These are phyloP conservation scores for Hyaloperonospora arabidopsidis DNA, from an alignment of 352 stramenopile species.

Conservation along the genomic window DNA sequence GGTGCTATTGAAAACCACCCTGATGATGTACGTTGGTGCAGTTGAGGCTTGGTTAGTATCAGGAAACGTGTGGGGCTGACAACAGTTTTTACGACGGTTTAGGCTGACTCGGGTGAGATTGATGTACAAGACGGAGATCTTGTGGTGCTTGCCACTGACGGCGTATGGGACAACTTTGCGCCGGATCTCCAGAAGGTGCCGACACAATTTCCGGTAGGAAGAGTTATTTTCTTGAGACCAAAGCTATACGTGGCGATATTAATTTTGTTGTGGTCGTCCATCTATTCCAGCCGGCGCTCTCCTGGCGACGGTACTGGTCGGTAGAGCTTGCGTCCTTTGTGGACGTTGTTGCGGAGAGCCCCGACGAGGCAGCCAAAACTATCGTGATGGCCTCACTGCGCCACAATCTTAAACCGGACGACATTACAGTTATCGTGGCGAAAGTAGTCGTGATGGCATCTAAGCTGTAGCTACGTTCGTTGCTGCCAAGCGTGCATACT, in stretches of 20 bases:
- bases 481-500: conserved; percentile 9
- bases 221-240: background rate
- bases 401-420: conserved; percentile 82
- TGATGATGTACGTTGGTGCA: conserved; percentile 40
- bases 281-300: conserved; percentile 40
- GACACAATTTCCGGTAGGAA: conserved; percentile 50
- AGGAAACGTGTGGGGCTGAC: background rate
- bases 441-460: conserved; percentile 46
- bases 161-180: conserved; percentile 78
- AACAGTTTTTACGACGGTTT: conserved; percentile 4
- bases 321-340: conserved; percentile 50
- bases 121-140: conserved; percentile 68
- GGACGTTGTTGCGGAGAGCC: conserved; percentile 42
- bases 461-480: conserved; percentile 36
- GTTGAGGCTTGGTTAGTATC: background rate
- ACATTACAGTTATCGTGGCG: conserved; percentile 74
- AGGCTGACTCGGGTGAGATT: conserved; percentile 66
- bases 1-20: conserved; percentile 75
- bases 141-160: conserved; percentile 72
- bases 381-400: conserved; percentile 60
- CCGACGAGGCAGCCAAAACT: conserved; percentile 44
- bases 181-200: conserved; percentile 39
- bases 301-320: conserved; percentile 59
- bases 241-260: conserved; percentile 3
- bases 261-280: conserved; percentile 6